Conservation (phyloP, 495 filamentous ascomycete genomes). For the Penicillium bovifimosum region DNA sequence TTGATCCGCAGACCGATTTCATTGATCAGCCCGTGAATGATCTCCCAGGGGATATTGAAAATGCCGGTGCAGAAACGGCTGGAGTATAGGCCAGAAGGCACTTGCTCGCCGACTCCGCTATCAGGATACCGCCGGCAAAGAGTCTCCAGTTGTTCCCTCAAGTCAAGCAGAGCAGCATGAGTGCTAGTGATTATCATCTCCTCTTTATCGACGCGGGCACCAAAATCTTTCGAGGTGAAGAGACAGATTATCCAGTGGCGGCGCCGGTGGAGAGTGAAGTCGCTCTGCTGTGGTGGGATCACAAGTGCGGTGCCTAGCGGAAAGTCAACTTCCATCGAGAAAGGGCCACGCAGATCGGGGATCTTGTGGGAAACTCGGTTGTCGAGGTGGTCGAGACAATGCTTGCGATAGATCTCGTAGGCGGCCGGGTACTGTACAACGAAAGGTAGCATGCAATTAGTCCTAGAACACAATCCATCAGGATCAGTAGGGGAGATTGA, state of each 20-base stretch:
- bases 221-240: constrained; percentile 38
- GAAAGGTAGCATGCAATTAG: not conserved
- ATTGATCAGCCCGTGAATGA: not conserved
- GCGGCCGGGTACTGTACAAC: constrained; percentile 40
- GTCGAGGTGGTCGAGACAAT: constrained; percentile 23
- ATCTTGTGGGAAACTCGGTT: constrained; percentile 6
- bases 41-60: not conserved
- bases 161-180: constrained; percentile 31
- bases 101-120: not conserved
- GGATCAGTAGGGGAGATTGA: not conserved
- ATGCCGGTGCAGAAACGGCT: not conserved
- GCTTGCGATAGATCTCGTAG: constrained; percentile 27
- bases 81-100: not conserved
- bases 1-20: not conserved
- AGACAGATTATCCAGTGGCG: constrained; percentile 47
- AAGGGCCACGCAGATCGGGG: constrained; percentile 3
- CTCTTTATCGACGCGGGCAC: constrained; percentile 19
- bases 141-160: constrained; percentile 8
- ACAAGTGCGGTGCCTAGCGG: constrained; percentile 39
- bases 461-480: not conserved
- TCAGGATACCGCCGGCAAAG: not conserved
- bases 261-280: constrained; percentile 14
- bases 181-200: constrained; percentile 37
- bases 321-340: not conserved
- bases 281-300: constrained; percentile 35